A percentile compares a stretch with the other conserved stretches of the same genome.
Evolutionary conservation across 75 land plant genomes (phyloP).

Genomic region (Pinus tabuliformis): DNA sequence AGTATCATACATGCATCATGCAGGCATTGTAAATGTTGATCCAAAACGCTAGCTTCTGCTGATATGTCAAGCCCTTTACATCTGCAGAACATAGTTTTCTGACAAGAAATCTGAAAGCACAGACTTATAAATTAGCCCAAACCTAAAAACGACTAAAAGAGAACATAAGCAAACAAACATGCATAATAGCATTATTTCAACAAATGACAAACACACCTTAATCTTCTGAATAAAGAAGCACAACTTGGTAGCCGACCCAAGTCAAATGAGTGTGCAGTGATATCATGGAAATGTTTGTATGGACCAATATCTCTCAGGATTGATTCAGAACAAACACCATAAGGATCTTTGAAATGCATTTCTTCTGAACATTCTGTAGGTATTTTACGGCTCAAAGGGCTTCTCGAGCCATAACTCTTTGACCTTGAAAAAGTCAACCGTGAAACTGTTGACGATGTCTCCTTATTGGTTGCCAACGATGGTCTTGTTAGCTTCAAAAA

Average conservation of each 20-base stretch:
- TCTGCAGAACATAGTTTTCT: conserved; percentile 57
- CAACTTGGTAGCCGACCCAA: conserved; percentile 31
- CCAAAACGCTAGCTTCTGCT: conserved; percentile 93
- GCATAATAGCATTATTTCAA: background rate
- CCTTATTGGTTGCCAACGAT: conserved; percentile 17
- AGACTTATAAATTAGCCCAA: background rate
- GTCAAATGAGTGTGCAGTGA: conserved; percentile 46
- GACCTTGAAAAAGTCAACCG: conserved; percentile 26
- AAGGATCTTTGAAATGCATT: conserved; percentile 49
- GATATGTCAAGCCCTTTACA: conserved; percentile 54
- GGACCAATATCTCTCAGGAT: conserved; percentile 64
- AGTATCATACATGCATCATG: conserved; percentile 78
- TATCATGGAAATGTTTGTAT: conserved; percentile 43
- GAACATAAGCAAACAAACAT: background rate
- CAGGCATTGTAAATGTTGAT: conserved; percentile 84
- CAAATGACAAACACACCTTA: conserved; percentile 43
- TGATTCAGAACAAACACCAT: conserved; percentile 49
- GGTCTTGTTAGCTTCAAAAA: conserved; percentile 39
- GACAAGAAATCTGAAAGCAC: conserved; percentile 42
- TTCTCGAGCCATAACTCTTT: conserved; percentile 10
- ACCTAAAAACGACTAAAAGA: background rate
- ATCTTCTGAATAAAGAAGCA: conserved; percentile 32
- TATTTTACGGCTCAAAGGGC: background rate
- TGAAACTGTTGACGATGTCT: conserved; percentile 30
- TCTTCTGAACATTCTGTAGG: conserved; percentile 13